These are phyloP conservation scores for Fraxinus cuspidata DNA, from an alignment of 257 asterid genomes.

Conservation along the genomic window DNA sequence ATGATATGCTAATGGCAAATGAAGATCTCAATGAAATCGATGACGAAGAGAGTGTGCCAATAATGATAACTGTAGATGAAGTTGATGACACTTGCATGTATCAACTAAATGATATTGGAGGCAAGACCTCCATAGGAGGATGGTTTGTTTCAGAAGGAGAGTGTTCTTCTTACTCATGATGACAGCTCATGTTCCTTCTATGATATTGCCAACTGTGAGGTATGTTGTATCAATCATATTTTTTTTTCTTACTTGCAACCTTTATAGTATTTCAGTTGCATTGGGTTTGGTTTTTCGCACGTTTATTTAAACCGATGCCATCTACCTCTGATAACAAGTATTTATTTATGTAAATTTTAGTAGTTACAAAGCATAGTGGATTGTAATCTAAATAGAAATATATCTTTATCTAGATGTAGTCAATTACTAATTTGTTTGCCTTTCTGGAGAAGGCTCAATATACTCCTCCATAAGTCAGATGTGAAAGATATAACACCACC, in stretches of 20 bases:
- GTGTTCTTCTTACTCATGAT: slow-evolving; percentile 48
- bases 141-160: slow-evolving; percentile 65
- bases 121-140: slow-evolving; percentile 46
- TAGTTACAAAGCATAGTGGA: background rate
- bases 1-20: too few relatives aligned
- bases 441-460: slow-evolving; percentile 46
- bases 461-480: slow-evolving; percentile 29
- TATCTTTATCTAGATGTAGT: background rate
- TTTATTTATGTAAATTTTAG: background rate
- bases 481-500: too few relatives aligned
- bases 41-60: too few relatives aligned
- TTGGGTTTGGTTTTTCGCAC: background rate
- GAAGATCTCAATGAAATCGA: too few relatives aligned
- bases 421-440: background rate
- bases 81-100: slow-evolving; percentile 32
- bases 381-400: background rate
- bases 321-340: background rate
- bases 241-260: background rate
- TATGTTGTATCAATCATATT: slow-evolving; percentile 5
- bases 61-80: slow-evolving; percentile 23
- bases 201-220: slow-evolving; percentile 50
- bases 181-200: slow-evolving; percentile 55
- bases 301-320: background rate
- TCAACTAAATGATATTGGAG: slow-evolving; percentile 38
- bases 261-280: background rate